Base-by-base conservation (phyloP, 2,329 filamentous ascomycete species). In the Fusarium sambucinum region DNA sequence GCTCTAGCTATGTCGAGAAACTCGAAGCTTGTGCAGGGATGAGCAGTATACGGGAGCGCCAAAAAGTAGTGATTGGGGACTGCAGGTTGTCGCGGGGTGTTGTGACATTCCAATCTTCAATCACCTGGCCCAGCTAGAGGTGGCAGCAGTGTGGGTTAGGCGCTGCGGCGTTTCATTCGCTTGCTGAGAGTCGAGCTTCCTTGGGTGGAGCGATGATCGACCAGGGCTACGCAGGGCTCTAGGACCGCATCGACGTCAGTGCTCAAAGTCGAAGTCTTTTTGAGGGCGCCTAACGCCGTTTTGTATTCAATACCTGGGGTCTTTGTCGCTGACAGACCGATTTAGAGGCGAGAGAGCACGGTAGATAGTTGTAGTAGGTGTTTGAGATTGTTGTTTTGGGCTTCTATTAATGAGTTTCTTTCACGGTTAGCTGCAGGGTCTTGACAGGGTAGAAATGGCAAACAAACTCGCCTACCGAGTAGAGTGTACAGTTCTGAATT, bases 101-200 rank as follows among this genome's bases (percentile, higher is more conserved):
- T 61, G 71, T 73, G 71, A 73, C 71, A 73, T 73, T 72, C 61
- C 69, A 72, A 68, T 71, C 68, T 59, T 73, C 71, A 73, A 74
- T 73, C 71, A 73, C 68, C 71, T 74, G 71, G 69, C 65, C 71
- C 65, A 73, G 68, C 68, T 59, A 63, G 63, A 71, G 70, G 66
- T 73, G 63, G 70, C 50, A 73, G 64, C 60, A 67, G 68, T 71
- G 70, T 66, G 72, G 71, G 70, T 68, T 75, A 76, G 75, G 73
- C 75, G 75, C 76, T 74, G 71, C 68, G 72, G 71, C 68, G 75
- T 78, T 70, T 75, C 72, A 78, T 77, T 76, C 72, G 75, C 69
- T 71, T 74, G 71, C 69, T 63, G 64, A 66, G 70, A 63, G 70
- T 64, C 53, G 56, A 71, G 60, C 59, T 57, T 72, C 70, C 61